A percentile compares a stretch with the other conserved stretches of the same genome.
These are phyloP conservation scores for Mixia osmundae DNA, from an alignment of 1,284 basidiomycete species.

Conservation along the genomic window DNA sequence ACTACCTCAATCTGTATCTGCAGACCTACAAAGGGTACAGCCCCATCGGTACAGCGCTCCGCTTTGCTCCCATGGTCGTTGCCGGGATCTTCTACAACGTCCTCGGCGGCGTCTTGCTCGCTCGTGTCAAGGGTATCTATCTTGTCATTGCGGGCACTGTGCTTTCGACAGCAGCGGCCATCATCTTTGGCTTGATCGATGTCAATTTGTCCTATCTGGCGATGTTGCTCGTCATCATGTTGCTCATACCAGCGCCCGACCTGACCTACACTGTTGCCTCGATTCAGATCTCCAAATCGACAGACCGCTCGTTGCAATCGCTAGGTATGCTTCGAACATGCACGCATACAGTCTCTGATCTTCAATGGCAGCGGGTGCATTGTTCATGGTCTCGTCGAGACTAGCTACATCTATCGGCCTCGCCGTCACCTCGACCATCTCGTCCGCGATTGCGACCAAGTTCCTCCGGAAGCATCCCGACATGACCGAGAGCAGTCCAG, in stretches of 20 bases:
- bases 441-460: constrained; percentile 14
- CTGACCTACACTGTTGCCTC: constrained; percentile 4
- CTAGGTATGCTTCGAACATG: too few relatives aligned
- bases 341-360: background rate
- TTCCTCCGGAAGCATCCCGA: constrained; percentile 3
- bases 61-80: constrained; percentile 43
- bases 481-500: background rate
- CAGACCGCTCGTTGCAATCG: constrained; percentile 11
- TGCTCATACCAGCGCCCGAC: constrained; percentile 24
- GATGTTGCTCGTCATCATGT: constrained; percentile 49
- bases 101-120: constrained; percentile 14
- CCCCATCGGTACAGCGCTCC: constrained; percentile 44
- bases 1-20: constrained; percentile 9
- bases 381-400: constrained; percentile 18
- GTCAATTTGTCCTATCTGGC: constrained; percentile 44
- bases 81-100: constrained; percentile 16
- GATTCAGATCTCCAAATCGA: constrained; percentile 14
- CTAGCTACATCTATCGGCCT: constrained; percentile 18
- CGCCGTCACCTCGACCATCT: constrained; percentile 15
- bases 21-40: constrained; percentile 20
- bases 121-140: constrained; percentile 13
- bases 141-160: constrained; percentile 18
- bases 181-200: constrained; percentile 46
- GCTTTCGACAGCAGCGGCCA: constrained; percentile 34
- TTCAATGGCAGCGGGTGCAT: constrained; percentile 16